Conservation (phyloP, 2,329 filamentous ascomycete genomes). For the Harringtonia aguacate region DNA sequence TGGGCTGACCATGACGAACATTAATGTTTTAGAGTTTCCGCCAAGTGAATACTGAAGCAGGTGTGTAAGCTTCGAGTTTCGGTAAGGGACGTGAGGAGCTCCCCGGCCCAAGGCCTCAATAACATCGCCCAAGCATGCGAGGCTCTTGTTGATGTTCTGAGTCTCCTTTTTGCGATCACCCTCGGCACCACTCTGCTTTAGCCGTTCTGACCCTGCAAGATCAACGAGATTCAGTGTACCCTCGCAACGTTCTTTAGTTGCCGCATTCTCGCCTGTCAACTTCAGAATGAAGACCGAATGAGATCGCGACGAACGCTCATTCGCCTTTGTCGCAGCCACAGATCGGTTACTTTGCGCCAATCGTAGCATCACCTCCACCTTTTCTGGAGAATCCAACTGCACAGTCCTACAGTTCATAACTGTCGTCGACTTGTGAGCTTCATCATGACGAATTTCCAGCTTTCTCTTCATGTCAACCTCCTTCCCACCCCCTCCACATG, state of each 20-base stretch:
- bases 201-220: conserved; percentile 81
- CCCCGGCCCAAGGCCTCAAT: conserved; percentile 85
- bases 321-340: conserved; percentile 94
- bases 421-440: conserved; percentile 67
- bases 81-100: conserved; percentile 78
- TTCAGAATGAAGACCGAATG: conserved; percentile 97
- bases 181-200: conserved; percentile 78
- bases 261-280: conserved; percentile 54
- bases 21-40: conserved; percentile 93
- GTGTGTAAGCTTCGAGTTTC: conserved; percentile 95
- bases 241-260: conserved; percentile 76
- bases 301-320: conserved; percentile 85
- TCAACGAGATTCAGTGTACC: conserved; percentile 94
- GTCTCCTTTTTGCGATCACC: conserved; percentile 87
- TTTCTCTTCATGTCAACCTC: conserved; percentile 69
- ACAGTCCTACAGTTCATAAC: conserved; percentile 74
- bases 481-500: conserved; percentile 21
- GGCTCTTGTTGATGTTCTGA: conserved; percentile 91
- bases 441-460: conserved; percentile 82
- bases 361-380: conserved; percentile 69
- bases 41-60: conserved; percentile 89
- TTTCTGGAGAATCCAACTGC: conserved; percentile 64
- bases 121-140: conserved; percentile 87
- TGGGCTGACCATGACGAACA: conserved; percentile 98
- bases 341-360: conserved; percentile 79